Base-by-base conservation (phyloP, 2,329 filamentous ascomycete species). In the Cladosporium halotolerans region DNA sequence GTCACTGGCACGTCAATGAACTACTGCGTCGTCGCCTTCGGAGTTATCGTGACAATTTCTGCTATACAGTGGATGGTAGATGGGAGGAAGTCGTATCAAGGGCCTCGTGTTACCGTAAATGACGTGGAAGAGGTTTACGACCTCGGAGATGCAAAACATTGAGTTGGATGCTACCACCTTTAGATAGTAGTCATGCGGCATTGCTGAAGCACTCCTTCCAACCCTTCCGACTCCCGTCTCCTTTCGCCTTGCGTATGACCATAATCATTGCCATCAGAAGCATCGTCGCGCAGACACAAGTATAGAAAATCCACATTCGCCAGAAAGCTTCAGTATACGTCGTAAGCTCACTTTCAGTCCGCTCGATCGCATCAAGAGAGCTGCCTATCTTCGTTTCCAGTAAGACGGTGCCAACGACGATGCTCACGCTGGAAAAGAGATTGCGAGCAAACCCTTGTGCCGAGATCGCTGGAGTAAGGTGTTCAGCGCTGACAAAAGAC, bases 1-100 rank as follows among this genome's bases (percentile, higher is more conserved):
- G 81, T 83, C 3, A 81, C 80, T 0, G 73, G 76, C 0, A 79
- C 72, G 56, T 86, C 79, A 67, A 88, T 88, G 85, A 88, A 76
- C 78, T 72, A 62, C 74, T 70, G 33, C 55, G 72, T 76, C 44
- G 77, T 74, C 16, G 77, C 76, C 1, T 80, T 80, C 42, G 77
- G 73, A 2, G 77, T 78, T 52, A 77, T 81, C 44, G 60, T 80
- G 31, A 64, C 78, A 33, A 71, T 82, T 44, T 79, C 77, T 13
- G 68, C 72, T 0, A 63, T 80, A 31, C 78, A 80, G 61, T 82
- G 79, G 79, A 66, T 79, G 45, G 62, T 80, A 4, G 79, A 81
- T 57, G 79, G 79, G 9, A 70, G 76, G n/a, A 80, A 80, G 68
- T 79, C 81, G 62, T 81, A 76, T 58, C 73, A 71, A 5, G 77